Base-by-base conservation (phyloP, 306 rosid genomes). In the Hippophae tibetana region DNA sequence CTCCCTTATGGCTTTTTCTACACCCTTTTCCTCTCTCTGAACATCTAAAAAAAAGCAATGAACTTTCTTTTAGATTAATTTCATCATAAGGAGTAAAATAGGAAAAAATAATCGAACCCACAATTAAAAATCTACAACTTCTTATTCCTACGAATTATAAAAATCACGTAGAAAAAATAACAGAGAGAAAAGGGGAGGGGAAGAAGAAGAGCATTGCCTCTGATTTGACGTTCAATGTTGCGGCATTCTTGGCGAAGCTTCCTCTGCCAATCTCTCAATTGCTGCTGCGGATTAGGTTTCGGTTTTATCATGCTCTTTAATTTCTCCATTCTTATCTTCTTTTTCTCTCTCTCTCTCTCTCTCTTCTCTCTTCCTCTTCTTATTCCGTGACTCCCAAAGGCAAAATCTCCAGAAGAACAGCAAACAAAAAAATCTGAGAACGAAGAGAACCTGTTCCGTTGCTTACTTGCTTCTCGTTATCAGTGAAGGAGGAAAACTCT, bases 211-310 rank as follows among this genome's bases (percentile, higher is more conserved):
- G 23, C 11, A 75, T 69, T 70, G 73, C 95, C 95, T 73, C 97
- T 84, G 70, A 86, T 86, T 78, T 89, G 97, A 65, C 95, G 97
- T 60, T 86, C 97, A 64, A 89, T 72, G 77, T 80, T 86, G 61
- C 95, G 86, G 72, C 89, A 84, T 81, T 86, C 97, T 55, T 89
- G 93, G 42, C 93, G 97, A 43, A 89, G 97, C 66, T 63, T 70
- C 7, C 95, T 85, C 68, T 89, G 97, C 97, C 97, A 89, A 72
- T 78, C 93, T 54, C 87, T 74, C 65, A 86, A 72, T 54, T 72
- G 77, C 66, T 89, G 84, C 31, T 87, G 89, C 5, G 95, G 93
- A 47, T 72, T 76, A 25, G 86, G 56, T 74, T 86, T 89, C 42
- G 93, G 95, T 52, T 80, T 89, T 68, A 89, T 61, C 60, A 84